Evolutionary conservation across 345 rosid genomes (phyloP).

Genomic region (Luvunga scandens): DNA sequence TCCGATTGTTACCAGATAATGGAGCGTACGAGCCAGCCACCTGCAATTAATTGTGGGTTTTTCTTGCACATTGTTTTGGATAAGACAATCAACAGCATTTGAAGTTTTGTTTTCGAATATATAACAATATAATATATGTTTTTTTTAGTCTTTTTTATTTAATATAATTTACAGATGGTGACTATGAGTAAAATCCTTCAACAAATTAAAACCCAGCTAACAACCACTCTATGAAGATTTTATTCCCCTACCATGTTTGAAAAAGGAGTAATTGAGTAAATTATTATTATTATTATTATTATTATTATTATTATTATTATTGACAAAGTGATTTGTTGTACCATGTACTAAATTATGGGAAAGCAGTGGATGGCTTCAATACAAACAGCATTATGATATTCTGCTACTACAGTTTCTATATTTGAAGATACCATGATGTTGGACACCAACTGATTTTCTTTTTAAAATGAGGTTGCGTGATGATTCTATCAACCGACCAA

Average conservation of each 20-base stretch:
- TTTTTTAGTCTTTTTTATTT: too few species aligned
- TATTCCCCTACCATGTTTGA: background rate
- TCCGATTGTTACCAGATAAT: too few species aligned
- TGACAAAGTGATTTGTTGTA: background rate
- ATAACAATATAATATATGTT: too few species aligned
- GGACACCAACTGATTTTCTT: background rate
- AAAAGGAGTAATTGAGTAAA: too few species aligned
- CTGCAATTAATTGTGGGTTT: too few species aligned
- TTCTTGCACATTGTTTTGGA: too few species aligned
- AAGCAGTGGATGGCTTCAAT: background rate
- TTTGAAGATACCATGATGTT: background rate
- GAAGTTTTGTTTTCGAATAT: too few species aligned
- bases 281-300: background rate
- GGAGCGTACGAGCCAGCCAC: too few species aligned
- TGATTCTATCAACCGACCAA: background rate
- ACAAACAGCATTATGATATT: slow-evolving; percentile 1
- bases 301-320: background rate
- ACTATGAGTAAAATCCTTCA: background rate
- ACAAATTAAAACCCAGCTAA: background rate
- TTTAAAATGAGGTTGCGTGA: background rate
- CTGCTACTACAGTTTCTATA: background rate
- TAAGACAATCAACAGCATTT: too few species aligned
- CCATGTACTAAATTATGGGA: background rate
- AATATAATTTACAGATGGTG: background rate
- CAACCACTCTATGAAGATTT: slow-evolving; percentile 4